Evolutionary conservation across 2,329 filamentous ascomycete genomes (phyloP).

Genomic region (Metarhizium sp.): DNA sequence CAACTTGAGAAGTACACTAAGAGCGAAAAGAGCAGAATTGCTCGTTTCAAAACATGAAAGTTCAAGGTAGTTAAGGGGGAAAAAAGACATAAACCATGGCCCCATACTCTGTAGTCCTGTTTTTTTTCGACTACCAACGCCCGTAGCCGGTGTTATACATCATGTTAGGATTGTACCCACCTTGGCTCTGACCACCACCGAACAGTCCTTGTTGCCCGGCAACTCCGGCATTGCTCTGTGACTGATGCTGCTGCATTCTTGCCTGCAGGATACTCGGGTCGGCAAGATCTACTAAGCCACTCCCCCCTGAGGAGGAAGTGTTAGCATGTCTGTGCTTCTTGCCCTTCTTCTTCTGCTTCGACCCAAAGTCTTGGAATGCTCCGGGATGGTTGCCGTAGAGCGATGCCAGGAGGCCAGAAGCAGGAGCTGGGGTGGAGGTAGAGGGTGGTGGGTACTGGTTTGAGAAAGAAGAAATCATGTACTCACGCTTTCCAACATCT

Average conservation of each 20-base stretch:
- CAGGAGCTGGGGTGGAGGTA: constrained; percentile 77
- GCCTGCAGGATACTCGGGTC: constrained; percentile 99
- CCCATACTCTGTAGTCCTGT: background rate
- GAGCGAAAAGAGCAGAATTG: constrained; percentile 10
- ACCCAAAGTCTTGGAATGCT: constrained; percentile 82
- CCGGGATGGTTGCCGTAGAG: constrained; percentile 82
- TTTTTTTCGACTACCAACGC: constrained; percentile 46
- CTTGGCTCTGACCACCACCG: constrained; percentile 78
- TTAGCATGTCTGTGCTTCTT: constrained; percentile 99
- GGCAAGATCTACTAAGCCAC: constrained; percentile 99
- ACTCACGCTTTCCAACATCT: constrained; percentile 97
- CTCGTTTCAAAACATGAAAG: constrained; percentile 13
- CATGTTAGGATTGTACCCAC: constrained; percentile 86
- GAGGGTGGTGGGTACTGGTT: constrained; percentile 76
- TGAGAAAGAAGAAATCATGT: constrained; percentile 85
- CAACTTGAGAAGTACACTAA: constrained; percentile 8
- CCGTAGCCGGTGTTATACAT: constrained; percentile 69
- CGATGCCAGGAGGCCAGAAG: constrained; percentile 82
- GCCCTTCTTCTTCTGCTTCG: constrained; percentile 99
- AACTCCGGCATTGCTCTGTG: constrained; percentile 71
- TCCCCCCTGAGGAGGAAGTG: constrained; percentile 99
- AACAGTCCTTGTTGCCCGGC: constrained; percentile 69
- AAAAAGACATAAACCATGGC: constrained; percentile 11
- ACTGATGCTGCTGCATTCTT: constrained; percentile 89
- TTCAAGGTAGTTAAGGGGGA: constrained; percentile 9